phyloP scores from a whole-genome alignment of 2,329 filamentous ascomycete species.

The Colletotrichum siamense region DNA sequence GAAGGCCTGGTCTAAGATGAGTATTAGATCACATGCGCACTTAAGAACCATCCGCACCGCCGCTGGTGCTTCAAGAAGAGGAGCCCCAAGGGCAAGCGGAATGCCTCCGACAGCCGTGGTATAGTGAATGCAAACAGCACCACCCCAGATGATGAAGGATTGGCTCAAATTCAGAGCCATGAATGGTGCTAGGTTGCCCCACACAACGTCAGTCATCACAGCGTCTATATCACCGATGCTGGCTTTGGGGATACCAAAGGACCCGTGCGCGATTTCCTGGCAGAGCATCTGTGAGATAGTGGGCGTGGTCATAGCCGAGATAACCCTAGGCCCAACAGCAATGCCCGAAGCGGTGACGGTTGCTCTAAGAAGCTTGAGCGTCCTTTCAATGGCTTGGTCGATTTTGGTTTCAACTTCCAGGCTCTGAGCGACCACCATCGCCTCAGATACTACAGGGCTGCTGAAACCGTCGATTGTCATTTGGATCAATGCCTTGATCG shows the following conservation, averaged over 20 bases:
- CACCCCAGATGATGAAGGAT: conserved; percentile 19
- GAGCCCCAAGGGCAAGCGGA: neutral
- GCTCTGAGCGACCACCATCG: conserved; percentile 9
- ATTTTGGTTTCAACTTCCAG: conserved; percentile 14
- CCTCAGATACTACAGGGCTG: neutral
- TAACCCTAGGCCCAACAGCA: conserved; percentile 6
- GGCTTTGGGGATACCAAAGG: conserved; percentile 26
- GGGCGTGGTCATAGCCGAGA: conserved; percentile 24
- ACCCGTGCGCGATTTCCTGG: conserved; percentile 25
- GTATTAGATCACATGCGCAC: conserved; percentile 17
- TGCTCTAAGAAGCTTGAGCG: conserved; percentile 13
- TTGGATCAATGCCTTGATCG: conserved; percentile 8
- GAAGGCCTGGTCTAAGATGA: conserved; percentile 4
- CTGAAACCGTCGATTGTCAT: neutral
- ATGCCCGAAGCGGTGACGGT: neutral
- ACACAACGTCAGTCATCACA: conserved; percentile 24
- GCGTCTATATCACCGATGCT: conserved; percentile 25
- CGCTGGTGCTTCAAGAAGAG: conserved; percentile 6
- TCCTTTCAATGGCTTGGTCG: conserved; percentile 9
- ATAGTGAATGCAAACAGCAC: conserved; percentile 18
- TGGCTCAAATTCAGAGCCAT: conserved; percentile 22
- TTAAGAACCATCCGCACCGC: conserved; percentile 12
- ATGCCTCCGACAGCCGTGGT: conserved; percentile 27
- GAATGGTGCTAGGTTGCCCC: conserved; percentile 28
- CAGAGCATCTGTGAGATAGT: conserved; percentile 29